Percentiles rank a stretch among this genome's conserved stretches.
Conservation (phyloP, 768 basidiomycete species). For the Pleurotus tuber-regium region DNA sequence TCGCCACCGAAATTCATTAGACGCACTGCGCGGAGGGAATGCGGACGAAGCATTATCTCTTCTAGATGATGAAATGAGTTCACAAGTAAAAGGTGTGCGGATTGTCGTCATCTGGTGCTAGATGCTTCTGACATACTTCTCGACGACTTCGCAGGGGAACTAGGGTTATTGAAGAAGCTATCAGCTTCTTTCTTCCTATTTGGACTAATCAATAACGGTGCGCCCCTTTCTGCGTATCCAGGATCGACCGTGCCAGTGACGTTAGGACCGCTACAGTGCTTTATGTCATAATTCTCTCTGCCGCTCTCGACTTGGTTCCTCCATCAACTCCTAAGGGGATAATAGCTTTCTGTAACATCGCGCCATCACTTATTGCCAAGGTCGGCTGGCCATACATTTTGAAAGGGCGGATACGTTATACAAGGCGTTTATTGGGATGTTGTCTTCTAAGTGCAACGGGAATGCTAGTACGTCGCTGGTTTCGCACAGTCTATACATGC, state of each 20-base stretch:
- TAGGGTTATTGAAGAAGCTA: conserved; percentile 34
- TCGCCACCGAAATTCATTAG: not conserved
- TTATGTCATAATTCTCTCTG: conserved; percentile 95
- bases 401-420: conserved; percentile 83
- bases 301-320: conserved; percentile 92
- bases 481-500: too few relatives aligned
- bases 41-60: not conserved
- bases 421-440: conserved; percentile 70
- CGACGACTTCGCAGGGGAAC: conserved; percentile 22
- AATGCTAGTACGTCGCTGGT: conserved; percentile 68
- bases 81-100: not conserved
- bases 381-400: conserved; percentile 90
- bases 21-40: not conserved
- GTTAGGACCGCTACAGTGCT: conserved; percentile 53
- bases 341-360: conserved; percentile 93
- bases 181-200: conserved; percentile 83
- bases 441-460: conserved; percentile 73
- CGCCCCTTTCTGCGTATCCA: conserved; percentile 4
- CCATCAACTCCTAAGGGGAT: conserved; percentile 92
- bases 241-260: conserved; percentile 8
- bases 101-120: not conserved
- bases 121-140: not conserved
- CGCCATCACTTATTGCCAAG: conserved; percentile 84
- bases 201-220: conserved; percentile 91
- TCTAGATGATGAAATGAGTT: not conserved